Base-by-base conservation (phyloP, 306 rosid species). In the Citrullus colocynthis region DNA sequence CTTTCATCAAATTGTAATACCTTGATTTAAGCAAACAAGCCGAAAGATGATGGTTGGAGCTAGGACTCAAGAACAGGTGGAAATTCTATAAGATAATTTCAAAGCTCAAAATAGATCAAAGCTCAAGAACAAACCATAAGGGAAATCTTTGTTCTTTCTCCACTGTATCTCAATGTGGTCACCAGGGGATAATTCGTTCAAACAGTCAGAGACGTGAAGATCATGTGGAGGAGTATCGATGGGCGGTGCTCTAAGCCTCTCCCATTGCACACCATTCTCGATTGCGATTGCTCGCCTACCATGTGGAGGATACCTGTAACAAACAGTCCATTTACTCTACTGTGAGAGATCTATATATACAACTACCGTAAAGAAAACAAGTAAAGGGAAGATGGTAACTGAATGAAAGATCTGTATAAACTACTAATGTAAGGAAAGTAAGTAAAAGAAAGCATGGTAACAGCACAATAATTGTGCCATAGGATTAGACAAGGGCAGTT, bases 81-180 rank as follows among this genome's bases (percentile, higher is more conserved):
- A 74, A 30, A 74, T 32, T 52, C 10, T 51, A 52, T 32, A 74
- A 41, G 63, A 52, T 74, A 32, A 74, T 51, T 32, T 10, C 16
- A 52, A 52, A 73, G 59, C 77, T 52, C 45, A 32, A 73, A 24
- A 13, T 36, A 78, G 61, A 73, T 73, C 62, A 4, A 32, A 15
- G 63, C 32, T 61, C 61, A 49, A 78, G 82, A 83, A 85, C 93
- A 75, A 83, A 95, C 98, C 98, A 78, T 92, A 95, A 78, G 98
- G 98, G 78, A 95, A 92, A 78, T 90, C 97, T 80, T 90, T 92
- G 89, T 92, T 95, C 79, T 89, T 89, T 82, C 97, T 90, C 98
- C 97, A 95, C 63, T 95, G 97, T 80, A 95, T 95, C 90, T 95
- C 98, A 67, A 92, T 70, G 83, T 86, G 96, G 83, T 95, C 92